These are phyloP conservation scores for Monosporascus sp. DNA, from an alignment of 2,329 filamentous ascomycete genomes.

Conservation along the genomic window DNA sequence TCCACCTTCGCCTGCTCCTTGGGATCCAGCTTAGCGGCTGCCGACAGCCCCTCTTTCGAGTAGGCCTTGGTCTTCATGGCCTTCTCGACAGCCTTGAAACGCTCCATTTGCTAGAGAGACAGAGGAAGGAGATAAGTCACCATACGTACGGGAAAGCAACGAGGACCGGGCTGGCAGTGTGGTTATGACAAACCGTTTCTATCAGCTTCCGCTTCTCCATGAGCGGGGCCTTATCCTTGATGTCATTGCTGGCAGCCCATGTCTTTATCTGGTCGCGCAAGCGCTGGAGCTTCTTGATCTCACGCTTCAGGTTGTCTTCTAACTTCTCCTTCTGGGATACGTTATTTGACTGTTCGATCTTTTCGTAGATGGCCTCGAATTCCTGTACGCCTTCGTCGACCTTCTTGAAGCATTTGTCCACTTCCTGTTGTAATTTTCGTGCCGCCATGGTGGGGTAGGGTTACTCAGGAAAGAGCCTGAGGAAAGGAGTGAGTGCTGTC, in stretches of 20 bases:
- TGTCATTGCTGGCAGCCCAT: slow-evolving; percentile 97
- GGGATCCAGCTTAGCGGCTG: slow-evolving; percentile 90
- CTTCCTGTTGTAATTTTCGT: slow-evolving; percentile 94
- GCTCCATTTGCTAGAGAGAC: slow-evolving; percentile 82
- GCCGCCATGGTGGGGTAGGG: slow-evolving; percentile 67
- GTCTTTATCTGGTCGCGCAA: slow-evolving; percentile 99
- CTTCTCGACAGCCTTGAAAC: slow-evolving; percentile 99
- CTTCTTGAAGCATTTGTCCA: slow-evolving; percentile 99
- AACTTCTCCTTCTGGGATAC: slow-evolving; percentile 96
- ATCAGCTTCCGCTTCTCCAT: slow-evolving; percentile 93
- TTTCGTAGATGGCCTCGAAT: slow-evolving; percentile 95
- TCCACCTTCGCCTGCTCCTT: slow-evolving; percentile 94
- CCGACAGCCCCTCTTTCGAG: slow-evolving; percentile 93
- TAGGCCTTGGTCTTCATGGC: slow-evolving; percentile 99
- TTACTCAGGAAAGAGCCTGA: slow-evolving; percentile 1
- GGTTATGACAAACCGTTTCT: slow-evolving; percentile 69
- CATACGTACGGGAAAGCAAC: slow-evolving; percentile 1
- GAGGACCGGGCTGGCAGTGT: neutral
- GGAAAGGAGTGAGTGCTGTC: neutral
- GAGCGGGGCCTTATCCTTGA: slow-evolving; percentile 97
- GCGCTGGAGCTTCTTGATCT: slow-evolving; percentile 99
- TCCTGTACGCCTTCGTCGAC: slow-evolving; percentile 86
- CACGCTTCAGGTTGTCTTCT: slow-evolving; percentile 95
- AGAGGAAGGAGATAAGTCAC: slow-evolving; percentile 11
- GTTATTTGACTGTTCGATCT: slow-evolving; percentile 90